phyloP scores from a whole-genome alignment of 2,329 filamentous ascomycete genomes.

The Nigrospora osmanthi region DNA sequence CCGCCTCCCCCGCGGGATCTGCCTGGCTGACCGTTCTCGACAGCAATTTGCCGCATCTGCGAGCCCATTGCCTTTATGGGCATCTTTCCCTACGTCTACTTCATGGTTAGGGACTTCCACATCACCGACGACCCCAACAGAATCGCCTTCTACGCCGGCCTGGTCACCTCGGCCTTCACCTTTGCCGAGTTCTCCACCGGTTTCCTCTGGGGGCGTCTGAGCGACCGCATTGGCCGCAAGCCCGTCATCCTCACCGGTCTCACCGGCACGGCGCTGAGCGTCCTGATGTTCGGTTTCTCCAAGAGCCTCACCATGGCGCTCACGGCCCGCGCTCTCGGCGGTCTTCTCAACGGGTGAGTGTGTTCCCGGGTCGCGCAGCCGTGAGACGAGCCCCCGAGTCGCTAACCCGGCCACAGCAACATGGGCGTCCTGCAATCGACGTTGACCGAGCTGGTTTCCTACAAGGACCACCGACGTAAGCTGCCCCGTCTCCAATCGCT shows the following conservation, averaged over 20 bases:
- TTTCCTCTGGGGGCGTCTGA: conserved; percentile 86
- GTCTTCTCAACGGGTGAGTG: conserved; percentile 75
- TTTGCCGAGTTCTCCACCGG: conserved; percentile 92
- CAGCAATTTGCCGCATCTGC: conserved; percentile 89
- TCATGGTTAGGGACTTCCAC: conserved; percentile 90
- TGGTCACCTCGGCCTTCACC: conserved; percentile 94
- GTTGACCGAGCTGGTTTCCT: conserved; percentile 85
- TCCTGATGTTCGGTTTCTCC: conserved; percentile 87
- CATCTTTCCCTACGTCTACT: conserved; percentile 97
- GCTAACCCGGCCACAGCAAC: conserved; percentile 48
- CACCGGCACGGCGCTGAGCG: conserved; percentile 84
- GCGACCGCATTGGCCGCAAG: conserved; percentile 87
- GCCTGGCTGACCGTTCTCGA: neutral
- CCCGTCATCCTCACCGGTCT: conserved; percentile 87
- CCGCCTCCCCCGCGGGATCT: too few species aligned
- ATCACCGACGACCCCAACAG: conserved; percentile 70
- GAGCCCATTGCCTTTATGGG: conserved; percentile 99
- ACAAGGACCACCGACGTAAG: conserved; percentile 86
- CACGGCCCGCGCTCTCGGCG: conserved; percentile 80
- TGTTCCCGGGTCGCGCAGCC: conserved; percentile 8
- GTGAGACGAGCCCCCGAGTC: neutral
- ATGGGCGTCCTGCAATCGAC: conserved; percentile 94
- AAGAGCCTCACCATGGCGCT: conserved; percentile 75
- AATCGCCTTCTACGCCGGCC: conserved; percentile 87
- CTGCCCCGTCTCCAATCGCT: conserved; percentile 7